Evolutionary conservation across 1,284 basidiomycete species (phyloP).

Genomic region (Puccinia novopanici): DNA sequence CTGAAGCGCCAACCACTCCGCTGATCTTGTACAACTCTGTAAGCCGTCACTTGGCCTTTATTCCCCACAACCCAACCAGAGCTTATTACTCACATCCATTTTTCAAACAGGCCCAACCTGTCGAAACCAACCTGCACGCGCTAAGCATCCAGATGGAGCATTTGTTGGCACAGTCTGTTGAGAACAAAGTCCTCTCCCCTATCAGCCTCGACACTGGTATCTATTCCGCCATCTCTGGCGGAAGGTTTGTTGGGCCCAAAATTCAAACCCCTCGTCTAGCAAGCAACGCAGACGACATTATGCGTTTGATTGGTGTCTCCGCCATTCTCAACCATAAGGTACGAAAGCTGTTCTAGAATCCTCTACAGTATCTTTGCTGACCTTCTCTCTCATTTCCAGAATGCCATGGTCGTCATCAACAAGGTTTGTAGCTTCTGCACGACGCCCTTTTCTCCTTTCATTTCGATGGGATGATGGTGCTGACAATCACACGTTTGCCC

Average conservation of each 20-base stretch:
- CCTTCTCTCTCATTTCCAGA: neutral
- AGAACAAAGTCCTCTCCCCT: conserved; percentile 41
- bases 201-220: conserved; percentile 47
- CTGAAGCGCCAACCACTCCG: neutral
- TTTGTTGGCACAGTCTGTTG: conserved; percentile 23
- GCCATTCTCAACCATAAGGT: conserved; percentile 42
- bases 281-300: conserved; percentile 29
- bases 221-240: conserved; percentile 33
- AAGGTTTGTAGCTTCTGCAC: conserved; percentile 18
- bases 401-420: conserved; percentile 39
- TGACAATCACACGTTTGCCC: neutral
- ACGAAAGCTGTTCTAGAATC: neutral
- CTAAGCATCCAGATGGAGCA: conserved; percentile 23
- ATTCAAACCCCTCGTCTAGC: conserved; percentile 26
- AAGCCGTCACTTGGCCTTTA: neutral
- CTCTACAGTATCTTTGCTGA: neutral
- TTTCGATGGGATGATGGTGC: neutral
- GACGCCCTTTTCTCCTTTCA: neutral
- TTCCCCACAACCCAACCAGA: neutral
- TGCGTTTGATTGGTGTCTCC: conserved; percentile 29
- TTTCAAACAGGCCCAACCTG: conserved; percentile 24
- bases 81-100: neutral
- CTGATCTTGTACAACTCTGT: conserved; percentile 49
- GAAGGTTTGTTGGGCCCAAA: conserved; percentile 18
- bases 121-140: conserved; percentile 36